Conservation (phyloP, 1,284 basidiomycete species). For the Coniferiporia sulphurascens region DNA sequence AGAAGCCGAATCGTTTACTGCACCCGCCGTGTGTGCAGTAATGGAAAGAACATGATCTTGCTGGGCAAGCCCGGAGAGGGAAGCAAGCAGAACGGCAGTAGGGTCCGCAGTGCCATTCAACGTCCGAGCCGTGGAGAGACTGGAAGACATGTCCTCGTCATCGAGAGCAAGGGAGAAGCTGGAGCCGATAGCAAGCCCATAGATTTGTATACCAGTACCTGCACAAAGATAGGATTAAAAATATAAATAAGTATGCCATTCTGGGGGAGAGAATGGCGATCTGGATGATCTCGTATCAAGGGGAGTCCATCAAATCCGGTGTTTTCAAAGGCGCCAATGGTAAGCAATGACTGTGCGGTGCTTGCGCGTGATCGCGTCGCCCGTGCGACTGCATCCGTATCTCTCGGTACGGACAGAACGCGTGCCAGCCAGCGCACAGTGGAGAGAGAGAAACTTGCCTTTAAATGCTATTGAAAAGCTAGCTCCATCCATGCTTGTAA, state of each 20-base stretch:
- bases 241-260: background rate
- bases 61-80: conserved; percentile 27
- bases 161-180: conserved; percentile 18
- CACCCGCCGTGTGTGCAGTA: conserved; percentile 25
- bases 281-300: conserved; percentile 11
- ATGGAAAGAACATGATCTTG: conserved; percentile 27
- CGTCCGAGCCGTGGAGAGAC: background rate
- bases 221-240: background rate
- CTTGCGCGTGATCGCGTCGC: background rate
- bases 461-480: conserved; percentile 52
- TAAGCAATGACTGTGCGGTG: background rate
- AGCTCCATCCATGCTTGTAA: conserved; percentile 53
- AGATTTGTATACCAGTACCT: conserved; percentile 48
- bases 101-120: conserved; percentile 15
- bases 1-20: conserved; percentile 5
- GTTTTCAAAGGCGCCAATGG: background rate
- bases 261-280: conserved; percentile 9
- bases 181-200: conserved; percentile 33
- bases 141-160: conserved; percentile 15
- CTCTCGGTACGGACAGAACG: background rate
- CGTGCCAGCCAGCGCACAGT: background rate
- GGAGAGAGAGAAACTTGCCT: conserved; percentile 39
- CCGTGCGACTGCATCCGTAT: background rate
- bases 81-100: conserved; percentile 26
- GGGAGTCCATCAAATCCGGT: conserved; percentile 4